Base-by-base conservation (phyloP, 345 rosid species). In the rapeseed (Brassica napus) region DNA sequence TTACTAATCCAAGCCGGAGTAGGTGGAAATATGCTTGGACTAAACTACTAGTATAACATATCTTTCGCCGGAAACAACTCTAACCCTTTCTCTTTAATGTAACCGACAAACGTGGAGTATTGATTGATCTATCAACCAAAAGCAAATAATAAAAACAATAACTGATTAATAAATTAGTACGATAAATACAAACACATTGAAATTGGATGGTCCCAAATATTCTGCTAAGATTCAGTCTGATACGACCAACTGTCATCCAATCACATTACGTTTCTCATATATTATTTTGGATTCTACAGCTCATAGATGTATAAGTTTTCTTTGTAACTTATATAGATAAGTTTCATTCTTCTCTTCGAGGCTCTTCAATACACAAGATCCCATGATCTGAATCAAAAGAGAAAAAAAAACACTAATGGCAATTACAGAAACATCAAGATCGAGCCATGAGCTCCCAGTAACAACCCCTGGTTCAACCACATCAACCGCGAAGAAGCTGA, bases 401-500 rank as follows among this genome's bases (percentile, higher is more conserved):
- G 30, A 66, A 2, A 35, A 10, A 44, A 55, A 23, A 6, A 30
- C 21, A 63, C 4, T 14, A 2, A 81, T 81, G 83, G 34, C 68
- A 44, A 32, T 9, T 23, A 21, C 80, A 57, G 83, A 57, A 24
- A 65, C 68, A 75, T 63, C 76, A 11, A 75, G 31, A 64, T 52
- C 72, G 32, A 65, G 42, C 57, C 28, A 18, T 23, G 47, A 80
- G 68, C 80, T 80, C 55, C 83, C 83, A 23, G 1, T 76, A 32
- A 70, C 80, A 65, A 71, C 34, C 23, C 9, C 61, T 7, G 68
- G 31, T 14, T 26, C 72, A 1, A 49, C 16, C 4, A 54, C 0
- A 44, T 35, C 68, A 64, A 75, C 68, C 30, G 70, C 87, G 0
- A 87, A 83, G 42, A 89, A 88, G 61, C 88, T 92, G 35, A 80